Evolutionary conservation across 805 yeast genomes (phyloP), one percentile per base, ranked within the genome.

Genomic region (Yarrowia hollandica): DNA sequence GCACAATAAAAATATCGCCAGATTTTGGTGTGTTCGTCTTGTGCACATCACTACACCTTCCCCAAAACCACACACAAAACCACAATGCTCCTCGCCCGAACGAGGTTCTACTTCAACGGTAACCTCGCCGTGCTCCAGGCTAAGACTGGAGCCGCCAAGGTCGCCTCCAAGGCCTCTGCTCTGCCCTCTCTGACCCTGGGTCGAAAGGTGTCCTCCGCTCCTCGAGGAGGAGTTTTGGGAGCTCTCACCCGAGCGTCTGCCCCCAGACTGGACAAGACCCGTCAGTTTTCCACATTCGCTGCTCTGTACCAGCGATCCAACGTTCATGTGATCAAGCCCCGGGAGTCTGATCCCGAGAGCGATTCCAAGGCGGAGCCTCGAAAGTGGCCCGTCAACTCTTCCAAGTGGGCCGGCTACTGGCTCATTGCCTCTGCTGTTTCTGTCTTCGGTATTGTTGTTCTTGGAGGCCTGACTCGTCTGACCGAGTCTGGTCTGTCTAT

Each of bases 401-500:
- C 83, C 41, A 82, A 79, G 59, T 68, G 73, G 28, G 92, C 90
- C 2, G 97, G 96, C 0, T 88, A 86, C 69, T 86, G 98, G 89
- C 79, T 96, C 59, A 74, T 91, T 6, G 92, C 94, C 21, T 85
- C 95, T 0, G 87, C 97, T 1, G 86, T 87, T 0, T 75, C 94
- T 14, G 96, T 94, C 1, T 94, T 94, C 72, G 97, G 96, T 31
- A 94, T 94, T 62, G 98, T 94, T 14, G 84, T 94, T n/a, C 77
- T 94, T 5, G 99, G 99, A 44, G 99, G 99, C 0, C 77, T 94
- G 44, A 94, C 99, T 0, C 81, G 99, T 67, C 78, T 94, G 42
- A 94, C 99, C 0, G 99, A 94, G 69, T 88, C 96, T 0, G 99
- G 99, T 0, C 77, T 94, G 44, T 87, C 96, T 48, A 94, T 94